Evolutionary conservation across 2,329 filamentous ascomycete genomes (phyloP).

Genomic region (Leptographium procerum): DNA sequence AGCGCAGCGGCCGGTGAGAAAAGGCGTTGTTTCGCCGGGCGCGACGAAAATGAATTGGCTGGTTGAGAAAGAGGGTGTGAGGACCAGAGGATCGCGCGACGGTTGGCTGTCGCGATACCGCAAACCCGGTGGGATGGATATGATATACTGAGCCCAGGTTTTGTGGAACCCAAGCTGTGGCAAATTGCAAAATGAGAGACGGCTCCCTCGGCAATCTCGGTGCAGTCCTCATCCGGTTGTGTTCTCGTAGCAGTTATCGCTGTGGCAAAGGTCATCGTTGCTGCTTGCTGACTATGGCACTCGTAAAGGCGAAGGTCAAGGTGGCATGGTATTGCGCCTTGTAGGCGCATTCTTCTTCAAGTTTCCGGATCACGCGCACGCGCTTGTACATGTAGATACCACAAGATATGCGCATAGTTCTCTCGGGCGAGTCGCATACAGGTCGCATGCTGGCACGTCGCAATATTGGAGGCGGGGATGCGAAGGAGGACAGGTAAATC

Average conservation of each 20-base stretch:
- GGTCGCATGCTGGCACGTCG: neutral
- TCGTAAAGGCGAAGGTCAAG: neutral
- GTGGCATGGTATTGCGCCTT: neutral
- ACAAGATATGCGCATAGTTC: neutral
- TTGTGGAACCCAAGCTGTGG: neutral
- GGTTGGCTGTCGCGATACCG: neutral
- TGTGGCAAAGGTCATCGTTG: neutral
- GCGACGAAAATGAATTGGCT: neutral
- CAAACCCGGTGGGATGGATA: neutral
- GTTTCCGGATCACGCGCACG: neutral
- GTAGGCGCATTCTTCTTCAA: neutral
- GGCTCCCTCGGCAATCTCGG: neutral
- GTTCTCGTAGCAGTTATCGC: neutral
- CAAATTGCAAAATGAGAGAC: neutral
- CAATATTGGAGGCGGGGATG: neutral
- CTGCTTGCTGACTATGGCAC: neutral
- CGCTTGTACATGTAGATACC: neutral
- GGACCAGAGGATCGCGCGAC: neutral
- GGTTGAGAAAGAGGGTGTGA: neutral
- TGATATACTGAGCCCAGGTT: neutral
- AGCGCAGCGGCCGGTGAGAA: neutral
- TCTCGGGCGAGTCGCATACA: no score
- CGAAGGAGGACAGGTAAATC: neutral
- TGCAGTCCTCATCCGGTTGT: neutral
- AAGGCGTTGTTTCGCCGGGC: neutral